A percentile compares a stretch with the other conserved stretches of the same genome.
These are phyloP conservation scores for Lipomyces orientalis DNA, from an alignment of 805 yeast genomes.

Conservation along the genomic window DNA sequence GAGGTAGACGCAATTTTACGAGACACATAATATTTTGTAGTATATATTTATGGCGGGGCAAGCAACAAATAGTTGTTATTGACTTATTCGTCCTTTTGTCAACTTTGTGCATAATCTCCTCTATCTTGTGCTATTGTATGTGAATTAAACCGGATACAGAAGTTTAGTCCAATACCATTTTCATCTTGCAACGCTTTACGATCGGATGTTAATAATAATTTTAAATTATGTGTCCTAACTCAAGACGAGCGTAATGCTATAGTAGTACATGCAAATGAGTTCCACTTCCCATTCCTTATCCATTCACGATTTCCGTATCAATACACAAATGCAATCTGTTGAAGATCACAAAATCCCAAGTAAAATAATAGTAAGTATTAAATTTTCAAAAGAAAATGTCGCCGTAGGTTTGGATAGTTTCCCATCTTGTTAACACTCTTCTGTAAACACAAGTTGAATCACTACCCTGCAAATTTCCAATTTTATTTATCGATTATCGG, in stretches of 20 bases:
- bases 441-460: neutral
- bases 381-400: neutral
- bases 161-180: neutral
- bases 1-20: neutral
- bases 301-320: neutral
- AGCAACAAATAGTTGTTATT: too few species aligned
- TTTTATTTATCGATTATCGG: neutral
- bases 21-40: neutral
- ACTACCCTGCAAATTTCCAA: neutral
- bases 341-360: neutral
- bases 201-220: neutral
- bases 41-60: neutral
- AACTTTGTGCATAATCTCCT: conserved; percentile 1
- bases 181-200: neutral
- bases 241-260: neutral
- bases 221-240: neutral
- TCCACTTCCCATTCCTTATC: neutral
- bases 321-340: neutral
- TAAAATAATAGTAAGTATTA: neutral
- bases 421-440: neutral
- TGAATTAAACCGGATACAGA: neutral
- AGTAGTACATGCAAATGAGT: neutral
- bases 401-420: too few species aligned
- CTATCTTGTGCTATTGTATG: neutral
- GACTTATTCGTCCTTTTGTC: neutral